Evolutionary conservation across 176 grass and related monocot species (phyloP).

Genomic region (Triticum aestivum): DNA sequence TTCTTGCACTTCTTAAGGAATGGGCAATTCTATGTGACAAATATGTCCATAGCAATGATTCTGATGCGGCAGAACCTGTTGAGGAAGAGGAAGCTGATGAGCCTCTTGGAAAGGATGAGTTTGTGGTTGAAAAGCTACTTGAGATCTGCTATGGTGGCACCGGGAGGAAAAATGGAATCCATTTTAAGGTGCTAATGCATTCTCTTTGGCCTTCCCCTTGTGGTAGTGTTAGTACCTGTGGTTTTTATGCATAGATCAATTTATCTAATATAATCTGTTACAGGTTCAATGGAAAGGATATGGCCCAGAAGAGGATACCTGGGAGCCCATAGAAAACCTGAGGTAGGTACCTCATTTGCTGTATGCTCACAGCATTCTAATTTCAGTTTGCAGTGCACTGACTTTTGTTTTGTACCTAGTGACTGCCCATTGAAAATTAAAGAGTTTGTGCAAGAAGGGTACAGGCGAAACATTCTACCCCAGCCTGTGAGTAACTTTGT

Average conservation of each 20-base stretch:
- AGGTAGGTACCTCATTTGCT: constrained; percentile 40
- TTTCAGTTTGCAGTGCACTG: not conserved
- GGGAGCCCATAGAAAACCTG: constrained; percentile 78
- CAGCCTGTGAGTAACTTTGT: constrained; percentile 46
- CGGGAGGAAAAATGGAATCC: constrained; percentile 41
- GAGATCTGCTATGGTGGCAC: constrained; percentile 63
- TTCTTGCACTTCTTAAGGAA: constrained; percentile 61
- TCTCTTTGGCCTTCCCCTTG: not conserved
- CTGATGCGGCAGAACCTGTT: not conserved
- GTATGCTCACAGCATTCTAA: not conserved
- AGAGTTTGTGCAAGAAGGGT: constrained; percentile 71
- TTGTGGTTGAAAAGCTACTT: constrained; percentile 57
- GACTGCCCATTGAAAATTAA: constrained; percentile 61
- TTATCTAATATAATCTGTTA: not conserved
- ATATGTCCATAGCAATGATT: constrained; percentile 17
- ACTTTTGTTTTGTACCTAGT: constrained; percentile 42
- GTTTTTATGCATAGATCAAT: not conserved
- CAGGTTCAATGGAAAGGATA: constrained; percentile 93
- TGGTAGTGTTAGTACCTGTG: not conserved
- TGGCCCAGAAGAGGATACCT: constrained; percentile 65
- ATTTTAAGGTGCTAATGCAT: constrained; percentile 56
- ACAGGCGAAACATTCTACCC: constrained; percentile 55
- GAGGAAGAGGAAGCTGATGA: constrained; percentile 30
- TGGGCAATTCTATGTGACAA: constrained; percentile 51
- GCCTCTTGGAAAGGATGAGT: constrained; percentile 50